Evolutionary conservation across 208 protist genomes (phyloP).

Genomic region (Trypanosoma theileri): DNA sequence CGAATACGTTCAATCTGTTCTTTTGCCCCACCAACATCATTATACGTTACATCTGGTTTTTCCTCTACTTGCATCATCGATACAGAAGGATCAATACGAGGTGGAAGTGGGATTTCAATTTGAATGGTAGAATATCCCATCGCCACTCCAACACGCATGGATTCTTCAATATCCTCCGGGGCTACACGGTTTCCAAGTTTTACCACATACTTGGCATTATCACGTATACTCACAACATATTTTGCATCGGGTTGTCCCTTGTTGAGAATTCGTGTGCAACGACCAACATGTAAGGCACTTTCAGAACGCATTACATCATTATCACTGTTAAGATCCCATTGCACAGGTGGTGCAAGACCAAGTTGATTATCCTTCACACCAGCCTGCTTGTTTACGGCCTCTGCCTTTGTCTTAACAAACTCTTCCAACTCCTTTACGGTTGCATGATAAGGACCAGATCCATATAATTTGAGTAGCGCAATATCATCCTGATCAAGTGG

Average conservation of each 20-base stretch:
- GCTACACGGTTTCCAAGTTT: conserved; percentile 98
- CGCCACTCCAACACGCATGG: conserved; percentile 98
- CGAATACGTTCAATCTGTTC: conserved; percentile 99
- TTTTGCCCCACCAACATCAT: conserved; percentile 99
- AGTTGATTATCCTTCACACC: conserved; percentile 99
- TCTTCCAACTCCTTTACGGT: conserved; percentile 97
- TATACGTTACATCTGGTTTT: conserved; percentile 99
- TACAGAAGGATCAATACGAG: conserved; percentile 99
- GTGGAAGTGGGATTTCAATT: conserved; percentile 99
- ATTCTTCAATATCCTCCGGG: conserved; percentile 99
- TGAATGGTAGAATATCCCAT: conserved; percentile 98
- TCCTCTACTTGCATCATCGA: conserved; percentile 99
- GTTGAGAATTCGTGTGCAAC: conserved; percentile 99
- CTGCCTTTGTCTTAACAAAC: conserved; percentile 95
- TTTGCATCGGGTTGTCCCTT: conserved; percentile 91
- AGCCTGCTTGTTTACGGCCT: conserved; percentile 95
- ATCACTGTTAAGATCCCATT: conserved; percentile 99
- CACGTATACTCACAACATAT: conserved; percentile 98
- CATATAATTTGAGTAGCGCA: conserved; percentile 98
- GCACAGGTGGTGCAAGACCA: conserved; percentile 96
- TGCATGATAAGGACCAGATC: conserved; percentile 95
- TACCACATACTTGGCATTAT: conserved; percentile 99
- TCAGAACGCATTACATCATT: conserved; percentile 96
- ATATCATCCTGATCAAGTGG: conserved; percentile 98
- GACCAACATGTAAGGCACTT: conserved; percentile 98